Percentiles rank a stretch among this genome's conserved stretches.
Conservation (phyloP, 2,329 filamentous ascomycete genomes). For the Fusarium chaquense region DNA sequence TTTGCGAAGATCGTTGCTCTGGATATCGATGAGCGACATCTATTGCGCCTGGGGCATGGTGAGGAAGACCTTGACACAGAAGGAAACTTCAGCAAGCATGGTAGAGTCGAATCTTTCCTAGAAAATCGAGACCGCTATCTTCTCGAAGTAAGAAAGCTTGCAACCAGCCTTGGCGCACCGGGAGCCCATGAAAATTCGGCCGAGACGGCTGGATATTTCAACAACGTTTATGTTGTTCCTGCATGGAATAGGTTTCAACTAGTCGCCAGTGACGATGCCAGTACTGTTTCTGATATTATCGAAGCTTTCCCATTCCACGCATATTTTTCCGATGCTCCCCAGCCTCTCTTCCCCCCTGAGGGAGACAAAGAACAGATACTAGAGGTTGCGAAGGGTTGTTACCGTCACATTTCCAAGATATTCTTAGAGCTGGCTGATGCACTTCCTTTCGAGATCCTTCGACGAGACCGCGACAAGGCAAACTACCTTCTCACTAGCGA, state of each 20-base stretch:
- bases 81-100: conserved; percentile 91
- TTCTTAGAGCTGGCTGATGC: conserved; percentile 95
- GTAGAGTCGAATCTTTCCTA: conserved; percentile 93
- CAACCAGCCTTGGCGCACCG: conserved; percentile 84
- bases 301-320: conserved; percentile 85
- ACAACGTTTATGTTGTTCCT: conserved; percentile 89
- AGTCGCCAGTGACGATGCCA: conserved; percentile 65
- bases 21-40: conserved; percentile 94
- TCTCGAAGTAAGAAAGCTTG: conserved; percentile 86
- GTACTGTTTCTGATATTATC: conserved; percentile 72
- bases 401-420: conserved; percentile 88
- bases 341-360: conserved; percentile 81
- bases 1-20: conserved; percentile 98
- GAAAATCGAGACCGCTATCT: conserved; percentile 86
- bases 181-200: conserved; percentile 97
- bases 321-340: conserved; percentile 89
- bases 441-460: conserved; percentile 92
- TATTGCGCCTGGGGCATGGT: conserved; percentile 91
- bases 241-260: conserved; percentile 86
- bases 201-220: conserved; percentile 97
- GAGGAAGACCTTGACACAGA: conserved; percentile 93
- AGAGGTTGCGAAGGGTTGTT: conserved; percentile 85
- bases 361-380: conserved; percentile 74
- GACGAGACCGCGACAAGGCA: conserved; percentile 88
- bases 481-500: conserved; percentile 97